Base-by-base conservation (phyloP, 2,329 filamentous ascomycete genomes). In the Botryotinia narcissicola region DNA sequence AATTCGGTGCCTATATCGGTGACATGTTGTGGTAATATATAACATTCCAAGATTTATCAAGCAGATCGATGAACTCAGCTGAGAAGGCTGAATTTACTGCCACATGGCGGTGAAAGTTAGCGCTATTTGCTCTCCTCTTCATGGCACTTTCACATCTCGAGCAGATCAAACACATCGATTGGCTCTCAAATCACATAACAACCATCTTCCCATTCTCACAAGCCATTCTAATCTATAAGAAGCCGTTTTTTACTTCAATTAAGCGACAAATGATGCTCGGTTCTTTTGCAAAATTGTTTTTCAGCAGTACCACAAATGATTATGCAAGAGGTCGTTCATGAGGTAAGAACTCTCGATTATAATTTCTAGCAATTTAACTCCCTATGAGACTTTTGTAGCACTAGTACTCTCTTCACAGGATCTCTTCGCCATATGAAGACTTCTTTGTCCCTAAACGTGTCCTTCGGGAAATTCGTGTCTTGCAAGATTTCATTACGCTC, bases 331-430 rank as follows among this genome's bases (percentile, higher is more conserved):
- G 12, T 51, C 25, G 48, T 54, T 54, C 25, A 51, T 25, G 25
- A n/a, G 48, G n/a, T n/a, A 16, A 54, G 48, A 54, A 54, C 25
- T n/a, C 48, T n/a, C 12, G 25, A n/a, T 54, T 16, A 54, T 54
- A 3, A 16, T 2, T n/a, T n/a, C 0, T 16, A n/a, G 12, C 16
- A 12, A 16, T 1, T 14, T n/a, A 16, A 54, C 25, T 54, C 4
- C 48, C 6, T n/a, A 54, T n/a, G 12, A 54, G 0, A n/a, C 1
- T n/a, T n/a, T 54, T n/a, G 25, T n/a, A n/a, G n/a, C 25, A 16
- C 4, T 12, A 25, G 48, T n/a, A 14, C 10, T 54, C 12, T 4
- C 1, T 14, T 54, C 25, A n/a, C 4, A 54, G 25, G 12, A 16
- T 54, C 4, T 16, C 2, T 5, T 54, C 12, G 48, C 12, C 25